Conservation (phyloP, 2,329 filamentous ascomycete species). For the Xylariaceae sp. region DNA sequence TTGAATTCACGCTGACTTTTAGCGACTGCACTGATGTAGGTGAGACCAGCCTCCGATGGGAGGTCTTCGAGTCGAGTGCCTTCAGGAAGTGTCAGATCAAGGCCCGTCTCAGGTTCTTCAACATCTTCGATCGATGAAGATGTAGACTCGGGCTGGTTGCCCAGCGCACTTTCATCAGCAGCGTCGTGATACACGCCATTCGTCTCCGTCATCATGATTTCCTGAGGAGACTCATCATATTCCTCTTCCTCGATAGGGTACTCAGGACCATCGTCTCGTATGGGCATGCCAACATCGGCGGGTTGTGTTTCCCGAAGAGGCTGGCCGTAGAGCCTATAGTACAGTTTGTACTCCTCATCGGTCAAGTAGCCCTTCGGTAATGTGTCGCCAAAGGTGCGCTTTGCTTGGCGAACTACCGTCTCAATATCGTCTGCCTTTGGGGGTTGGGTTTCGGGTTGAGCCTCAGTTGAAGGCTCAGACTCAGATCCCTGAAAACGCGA, state of each 20-base stretch:
- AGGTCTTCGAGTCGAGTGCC: conserved; percentile 22
- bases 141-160: no score
- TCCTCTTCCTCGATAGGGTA: conserved; percentile 60
- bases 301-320: conserved; percentile 19
- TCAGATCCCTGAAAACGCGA: conserved; percentile 15
- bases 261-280: conserved; percentile 59
- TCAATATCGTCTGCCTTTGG: conserved; percentile 19
- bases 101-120: conserved; percentile 24
- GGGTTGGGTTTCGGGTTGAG: neutral
- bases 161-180: no score
- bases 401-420: conserved; percentile 18
- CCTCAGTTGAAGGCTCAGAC: neutral
- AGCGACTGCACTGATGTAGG: conserved; percentile 45
- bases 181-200: no score
- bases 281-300: conserved; percentile 54
- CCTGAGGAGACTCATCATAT: conserved; percentile 45
- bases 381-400: conserved; percentile 19
- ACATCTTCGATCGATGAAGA: conserved; percentile 3
- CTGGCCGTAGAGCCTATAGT: conserved; percentile 18
- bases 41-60: conserved; percentile 34
- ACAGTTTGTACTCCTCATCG: conserved; percentile 20
- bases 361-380: conserved; percentile 18
- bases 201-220: conserved; percentile 49
- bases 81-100: conserved; percentile 12
- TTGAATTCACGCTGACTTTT: conserved; percentile 52